phyloP scores from a whole-genome alignment of 179 eudicot species.

The Patellifolia procumbens region DNA sequence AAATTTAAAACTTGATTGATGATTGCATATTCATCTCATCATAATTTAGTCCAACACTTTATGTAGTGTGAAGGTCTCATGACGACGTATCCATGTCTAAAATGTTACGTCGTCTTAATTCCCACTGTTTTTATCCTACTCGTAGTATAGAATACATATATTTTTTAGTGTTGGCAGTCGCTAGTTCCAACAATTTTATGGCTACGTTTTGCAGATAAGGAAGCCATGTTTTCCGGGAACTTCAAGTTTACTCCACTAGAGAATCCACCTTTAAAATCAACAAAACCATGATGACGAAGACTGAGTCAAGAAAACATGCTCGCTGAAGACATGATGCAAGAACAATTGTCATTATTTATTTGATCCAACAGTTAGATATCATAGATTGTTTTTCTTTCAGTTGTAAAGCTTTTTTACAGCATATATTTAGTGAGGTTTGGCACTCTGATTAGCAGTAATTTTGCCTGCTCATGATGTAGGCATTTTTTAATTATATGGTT shows the following conservation, averaged over 20 bases:
- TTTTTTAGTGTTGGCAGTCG: too few species aligned
- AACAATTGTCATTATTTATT: slow-evolving; percentile 5
- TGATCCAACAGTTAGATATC: not conserved
- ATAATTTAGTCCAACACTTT: not conserved
- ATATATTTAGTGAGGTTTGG: not conserved
- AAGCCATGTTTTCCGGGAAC: slow-evolving; percentile 77
- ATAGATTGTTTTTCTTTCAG: slow-evolving; percentile 3
- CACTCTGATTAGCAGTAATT: not conserved
- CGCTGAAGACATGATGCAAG: slow-evolving; percentile 9
- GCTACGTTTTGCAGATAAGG: slow-evolving; percentile 45
- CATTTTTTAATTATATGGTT: slow-evolving; percentile 4
- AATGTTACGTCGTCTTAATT: not conserved
- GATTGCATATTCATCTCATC: too few species aligned
- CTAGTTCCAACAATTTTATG: not conserved
- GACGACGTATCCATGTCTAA: not conserved
- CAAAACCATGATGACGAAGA: slow-evolving; percentile 16
- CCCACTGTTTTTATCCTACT: not conserved
- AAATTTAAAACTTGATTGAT: not conserved
- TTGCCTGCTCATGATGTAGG: slow-evolving; percentile 7
- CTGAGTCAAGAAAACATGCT: slow-evolving; percentile 16
- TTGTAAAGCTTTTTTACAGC: slow-evolving; percentile 26
- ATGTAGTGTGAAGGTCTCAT: not conserved
- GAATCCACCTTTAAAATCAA: slow-evolving; percentile 21
- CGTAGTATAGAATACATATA: not conserved
- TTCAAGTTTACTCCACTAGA: slow-evolving; percentile 66